Base-by-base conservation (phyloP, 2,329 filamentous ascomycete species). In the Calonectria fujianensis region DNA sequence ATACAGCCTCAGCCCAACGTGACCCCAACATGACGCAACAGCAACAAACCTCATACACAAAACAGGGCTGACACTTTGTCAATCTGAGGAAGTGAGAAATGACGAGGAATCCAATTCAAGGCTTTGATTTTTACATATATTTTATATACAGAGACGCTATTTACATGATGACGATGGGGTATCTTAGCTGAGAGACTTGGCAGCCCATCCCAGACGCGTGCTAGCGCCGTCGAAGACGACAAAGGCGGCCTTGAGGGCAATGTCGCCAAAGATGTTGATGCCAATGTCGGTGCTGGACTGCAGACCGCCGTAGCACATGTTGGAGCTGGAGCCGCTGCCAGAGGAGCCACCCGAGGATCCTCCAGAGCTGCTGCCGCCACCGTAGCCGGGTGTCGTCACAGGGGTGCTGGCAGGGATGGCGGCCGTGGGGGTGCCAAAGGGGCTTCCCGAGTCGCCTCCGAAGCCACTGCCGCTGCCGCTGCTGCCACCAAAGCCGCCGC, bases 261-360 rank as follows among this genome's bases (percentile, higher is more conserved):
- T 88, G 74, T 91, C 90, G 24, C 91, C 91, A 80, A 90, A 91
- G 80, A 95, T 93, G 83, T 93, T 91, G 35, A 89, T 86, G 9
- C 66, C 73, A 9, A 79, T 68, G 14, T 75, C 75, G 11, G 71
- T 70, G 64, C 90, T 92, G 37, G 90, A 87, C 85, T 95, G 93
- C n/a, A 95, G 85, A 78, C 93, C 93, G 70, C 93, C 93, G 76
- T 93, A 94, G 86, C 93, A 95, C 18, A 20, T 64, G 13, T 65
- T 57, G 0, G 70, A 27, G 14, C 52, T 50, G 6, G 51, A 69
- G 6, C n/a, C 29, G n/a, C 35, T 31, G 16, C 52, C 52, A 1
- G 59, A 50, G 9, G n/a, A 27, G 13, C 73, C 87, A 85, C 50
- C 67, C 13, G 27, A 29, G 31, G 20, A 48, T 24, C 57, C 39